Evolutionary conservation across 1,284 basidiomycete genomes (phyloP).

Genomic region (Ceraceosorus guamensis): DNA sequence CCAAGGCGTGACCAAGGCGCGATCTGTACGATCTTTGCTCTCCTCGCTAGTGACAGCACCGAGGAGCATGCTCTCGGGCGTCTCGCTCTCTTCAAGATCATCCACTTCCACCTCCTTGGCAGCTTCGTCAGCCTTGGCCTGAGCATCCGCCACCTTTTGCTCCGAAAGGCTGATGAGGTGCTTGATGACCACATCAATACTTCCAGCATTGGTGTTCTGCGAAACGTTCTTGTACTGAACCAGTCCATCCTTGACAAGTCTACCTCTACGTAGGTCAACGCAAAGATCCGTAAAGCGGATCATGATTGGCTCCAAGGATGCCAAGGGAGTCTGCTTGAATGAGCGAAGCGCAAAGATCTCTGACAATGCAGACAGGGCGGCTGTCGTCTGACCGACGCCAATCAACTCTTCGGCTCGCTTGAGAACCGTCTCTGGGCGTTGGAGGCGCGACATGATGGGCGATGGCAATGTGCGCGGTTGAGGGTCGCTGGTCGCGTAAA

Average conservation of each 20-base stretch:
- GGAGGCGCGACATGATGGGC: conserved; percentile 63
- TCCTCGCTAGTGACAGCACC: conserved; percentile 83
- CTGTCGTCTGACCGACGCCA: conserved; percentile 78
- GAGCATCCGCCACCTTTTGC: conserved; percentile 56
- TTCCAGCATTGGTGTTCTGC: conserved; percentile 82
- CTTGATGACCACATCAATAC: conserved; percentile 86
- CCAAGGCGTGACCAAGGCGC: conserved; percentile 92
- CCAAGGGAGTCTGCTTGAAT: conserved; percentile 82
- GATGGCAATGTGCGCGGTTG: no score
- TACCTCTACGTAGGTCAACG: conserved; percentile 86
- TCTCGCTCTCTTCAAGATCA: conserved; percentile 61
- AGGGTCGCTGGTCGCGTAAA: no score
- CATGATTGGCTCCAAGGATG: conserved; percentile 91
- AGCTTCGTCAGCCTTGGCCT: conserved; percentile 45
- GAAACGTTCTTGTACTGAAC: conserved; percentile 65
- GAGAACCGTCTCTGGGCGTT: conserved; percentile 82
- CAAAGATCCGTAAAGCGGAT: conserved; percentile 83
- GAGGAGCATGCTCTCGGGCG: conserved; percentile 80
- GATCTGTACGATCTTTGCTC: conserved; percentile 89
- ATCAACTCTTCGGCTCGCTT: conserved; percentile 83
- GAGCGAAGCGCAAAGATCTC: conserved; percentile 90
- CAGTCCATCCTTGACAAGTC: conserved; percentile 87
- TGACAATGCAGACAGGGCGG: conserved; percentile 77
- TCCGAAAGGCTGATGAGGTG: conserved; percentile 82
- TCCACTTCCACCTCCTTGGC: conserved; percentile 46